Base-by-base conservation (phyloP, 1,284 basidiomycete genomes). In the Cronartium quercuum region DNA sequence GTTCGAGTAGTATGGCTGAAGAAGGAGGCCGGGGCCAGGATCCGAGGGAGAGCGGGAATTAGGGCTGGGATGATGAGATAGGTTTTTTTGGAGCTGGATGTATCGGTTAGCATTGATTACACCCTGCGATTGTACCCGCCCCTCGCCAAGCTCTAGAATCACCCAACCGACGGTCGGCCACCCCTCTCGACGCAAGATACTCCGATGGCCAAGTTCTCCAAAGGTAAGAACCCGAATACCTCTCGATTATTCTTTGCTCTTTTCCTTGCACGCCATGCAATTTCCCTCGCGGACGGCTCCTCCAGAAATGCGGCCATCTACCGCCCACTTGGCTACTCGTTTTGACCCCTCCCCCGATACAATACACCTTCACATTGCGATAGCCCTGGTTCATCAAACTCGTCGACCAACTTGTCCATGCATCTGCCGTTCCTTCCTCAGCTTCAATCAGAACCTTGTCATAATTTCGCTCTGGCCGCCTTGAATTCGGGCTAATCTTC, bases 401-500 rank as follows among this genome's bases (percentile, higher is more conserved):
- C 34, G 29, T 29, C 13, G n/a, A 60, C 24, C 13, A 15, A 60
- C 34, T 29, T 12, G 58, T 12, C 58, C 24, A 21, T 60, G n/a
- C 6, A 18, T 2, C 9, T 18, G 7, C 15, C 34, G 4, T 35
- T 24, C 37, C 37, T 40, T 18, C 15, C n/a, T 9, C 44, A 24
- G 10, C 35, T 9, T 6, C n/a, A 40, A 13, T 40, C 35, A 12
- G 15, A 40, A 41, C 62, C 35, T 21, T 64, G 21, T 40, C 13
- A 41, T 42, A 15, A 64, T 29, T 29, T 35, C 42, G 29, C 37
- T 15, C 65, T 34, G 29, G 29, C 29, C 29, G 29, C 29, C 81
- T 78, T 81, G 80, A 62, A 81, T 80, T 63, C 80, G 81, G 66
- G 79, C 79, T 77, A 34, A 55, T 55, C 42, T 55, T 34, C 44